phyloP scores from a whole-genome alignment of 2,329 filamentous ascomycete species.

The Penicillium paneum region DNA sequence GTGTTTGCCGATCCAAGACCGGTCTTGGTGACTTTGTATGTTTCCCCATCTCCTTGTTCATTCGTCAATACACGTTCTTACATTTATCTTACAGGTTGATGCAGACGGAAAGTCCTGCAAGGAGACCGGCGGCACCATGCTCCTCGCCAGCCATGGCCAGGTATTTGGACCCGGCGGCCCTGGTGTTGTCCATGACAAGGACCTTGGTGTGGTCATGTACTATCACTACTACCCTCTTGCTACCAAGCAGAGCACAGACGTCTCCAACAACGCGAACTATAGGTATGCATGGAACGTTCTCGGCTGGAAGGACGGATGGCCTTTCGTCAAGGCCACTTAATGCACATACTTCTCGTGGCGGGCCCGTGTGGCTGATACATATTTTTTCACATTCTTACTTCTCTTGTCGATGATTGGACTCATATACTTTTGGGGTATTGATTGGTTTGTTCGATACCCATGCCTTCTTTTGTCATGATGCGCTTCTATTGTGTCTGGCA shows the following conservation, averaged over 20 bases:
- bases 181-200: conserved; percentile 32
- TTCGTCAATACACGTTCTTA: neutral
- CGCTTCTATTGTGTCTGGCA: conserved; percentile 5
- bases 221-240: conserved; percentile 56
- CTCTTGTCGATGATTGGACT: conserved; percentile 20
- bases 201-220: conserved; percentile 56
- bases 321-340: conserved; percentile 26
- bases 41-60: neutral
- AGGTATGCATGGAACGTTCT: conserved; percentile 51
- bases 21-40: conserved; percentile 54
- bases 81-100: conserved; percentile 44
- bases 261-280: conserved; percentile 40
- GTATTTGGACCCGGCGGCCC: conserved; percentile 67
- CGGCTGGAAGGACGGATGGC: conserved; percentile 47
- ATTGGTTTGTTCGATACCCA: conserved; percentile 19
- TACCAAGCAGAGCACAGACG: conserved; percentile 51
- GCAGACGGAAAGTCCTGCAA: conserved; percentile 53
- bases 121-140: conserved; percentile 57
- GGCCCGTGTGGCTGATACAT: neutral
- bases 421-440: conserved; percentile 13
- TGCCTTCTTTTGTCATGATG: conserved; percentile 4
- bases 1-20: conserved; percentile 57
- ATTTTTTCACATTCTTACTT: conserved; percentile 6
- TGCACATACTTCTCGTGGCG: conserved; percentile 4
- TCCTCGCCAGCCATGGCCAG: conserved; percentile 58